Conservation (phyloP, 2,329 filamentous ascomycete genomes). For the Huntiella decipiens region DNA sequence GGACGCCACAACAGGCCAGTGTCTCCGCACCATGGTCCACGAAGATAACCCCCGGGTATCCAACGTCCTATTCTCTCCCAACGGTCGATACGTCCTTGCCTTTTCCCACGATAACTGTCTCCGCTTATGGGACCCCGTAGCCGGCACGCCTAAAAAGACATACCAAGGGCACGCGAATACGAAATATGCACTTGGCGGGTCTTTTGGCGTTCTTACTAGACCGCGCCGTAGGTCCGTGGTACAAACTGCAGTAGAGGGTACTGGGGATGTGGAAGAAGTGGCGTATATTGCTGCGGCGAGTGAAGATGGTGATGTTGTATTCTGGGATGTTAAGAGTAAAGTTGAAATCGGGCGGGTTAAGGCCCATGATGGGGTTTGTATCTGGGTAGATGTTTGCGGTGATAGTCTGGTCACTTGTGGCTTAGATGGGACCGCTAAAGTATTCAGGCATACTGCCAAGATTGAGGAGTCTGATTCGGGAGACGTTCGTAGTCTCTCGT, state of each 20-base stretch:
- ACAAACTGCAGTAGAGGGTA: constrained; percentile 6
- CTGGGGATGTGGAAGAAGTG: neutral
- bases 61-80: constrained; percentile 71
- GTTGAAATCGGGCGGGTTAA: constrained; percentile 51
- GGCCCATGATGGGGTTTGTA: constrained; percentile 38
- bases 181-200: constrained; percentile 66
- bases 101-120: constrained; percentile 83
- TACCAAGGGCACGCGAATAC: constrained; percentile 84
- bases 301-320: constrained; percentile 66
- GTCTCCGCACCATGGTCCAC: constrained; percentile 81
- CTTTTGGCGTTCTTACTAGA: constrained; percentile 42
- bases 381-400: constrained; percentile 44
- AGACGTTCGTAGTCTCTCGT: no score
- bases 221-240: constrained; percentile 10
- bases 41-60: constrained; percentile 44
- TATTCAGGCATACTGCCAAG: constrained; percentile 23
- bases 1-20: constrained; percentile 91
- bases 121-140: constrained; percentile 86
- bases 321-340: constrained; percentile 86
- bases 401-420: constrained; percentile 38
- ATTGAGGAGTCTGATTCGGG: neutral
- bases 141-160: constrained; percentile 83
- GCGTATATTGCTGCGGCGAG: constrained; percentile 64
- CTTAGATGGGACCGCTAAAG: constrained; percentile 32
- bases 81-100: constrained; percentile 80